Percentiles rank a stretch among this genome's conserved stretches.
phyloP scores from a whole-genome alignment of 768 basidiomycete genomes.

The Panaeolus papilionaceus region DNA sequence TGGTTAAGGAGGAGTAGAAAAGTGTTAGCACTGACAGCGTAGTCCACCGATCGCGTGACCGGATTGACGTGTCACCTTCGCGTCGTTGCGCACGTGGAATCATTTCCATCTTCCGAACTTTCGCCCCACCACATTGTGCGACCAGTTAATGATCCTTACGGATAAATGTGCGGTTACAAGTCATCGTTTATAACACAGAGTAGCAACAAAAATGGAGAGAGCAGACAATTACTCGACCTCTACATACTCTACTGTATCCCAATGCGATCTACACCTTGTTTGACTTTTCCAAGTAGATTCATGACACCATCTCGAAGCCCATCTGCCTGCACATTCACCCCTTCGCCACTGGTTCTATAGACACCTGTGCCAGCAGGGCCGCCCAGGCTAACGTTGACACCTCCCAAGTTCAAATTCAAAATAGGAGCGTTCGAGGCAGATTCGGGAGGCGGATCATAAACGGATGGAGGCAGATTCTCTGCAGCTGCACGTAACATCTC shows the following conservation, averaged over 20 bases:
- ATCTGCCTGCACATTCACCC: conserved; percentile 79
- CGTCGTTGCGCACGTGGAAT: conserved; percentile 34
- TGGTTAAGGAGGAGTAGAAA: conserved; percentile 12
- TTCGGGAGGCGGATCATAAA: conserved; percentile 80
- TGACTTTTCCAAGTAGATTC: conserved; percentile 88
- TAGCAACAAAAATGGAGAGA: conserved; percentile 16
- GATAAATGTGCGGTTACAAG: conserved; percentile 15
- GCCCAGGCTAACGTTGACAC: conserved; percentile 94
- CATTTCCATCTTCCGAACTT: conserved; percentile 32
- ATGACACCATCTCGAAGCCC: conserved; percentile 89
- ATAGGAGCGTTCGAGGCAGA: conserved; percentile 74
- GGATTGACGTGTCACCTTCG: conserved; percentile 45
- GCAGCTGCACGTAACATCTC: conserved; percentile 87
- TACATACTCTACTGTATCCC: conserved; percentile 43
- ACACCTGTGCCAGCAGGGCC: conserved; percentile 84
- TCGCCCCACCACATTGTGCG: conserved; percentile 25
- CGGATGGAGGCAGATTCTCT: conserved; percentile 61
- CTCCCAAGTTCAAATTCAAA: conserved; percentile 91
- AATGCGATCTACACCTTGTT: conserved; percentile 80
- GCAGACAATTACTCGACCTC: conserved; percentile 20
- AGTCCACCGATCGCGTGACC: conserved; percentile 35
- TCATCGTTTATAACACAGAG: conserved; percentile 12
- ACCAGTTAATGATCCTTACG: conserved; percentile 7
- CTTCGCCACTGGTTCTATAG: conserved; percentile 81
- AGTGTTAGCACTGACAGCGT: conserved; percentile 13